These are phyloP conservation scores for Blastobotrys petasosporus DNA, from an alignment of 1,139 yeast species.

Conservation along the genomic window DNA sequence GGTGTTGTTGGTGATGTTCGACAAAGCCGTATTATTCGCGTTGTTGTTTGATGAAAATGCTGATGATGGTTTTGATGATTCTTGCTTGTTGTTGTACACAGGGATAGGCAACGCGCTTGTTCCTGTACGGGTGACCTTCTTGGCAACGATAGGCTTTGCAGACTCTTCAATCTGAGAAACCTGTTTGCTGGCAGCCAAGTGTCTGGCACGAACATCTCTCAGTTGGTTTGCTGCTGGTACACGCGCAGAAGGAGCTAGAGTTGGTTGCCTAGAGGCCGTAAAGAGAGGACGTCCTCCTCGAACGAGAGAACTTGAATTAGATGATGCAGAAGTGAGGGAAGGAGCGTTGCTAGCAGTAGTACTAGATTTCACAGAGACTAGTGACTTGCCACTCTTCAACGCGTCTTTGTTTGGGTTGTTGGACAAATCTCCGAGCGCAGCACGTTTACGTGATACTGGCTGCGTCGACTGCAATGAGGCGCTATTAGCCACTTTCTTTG, in stretches of 20 bases:
- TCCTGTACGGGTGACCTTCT: neutral
- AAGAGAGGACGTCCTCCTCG: slow-evolving; percentile 2
- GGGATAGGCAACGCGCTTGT: slow-evolving; percentile 11
- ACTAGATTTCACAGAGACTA: slow-evolving; percentile 4
- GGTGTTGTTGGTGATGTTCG: neutral
- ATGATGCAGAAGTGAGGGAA: slow-evolving; percentile 2
- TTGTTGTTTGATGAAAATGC: neutral
- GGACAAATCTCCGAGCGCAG: slow-evolving; percentile 15
- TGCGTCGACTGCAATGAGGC: slow-evolving; percentile 1
- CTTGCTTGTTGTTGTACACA: slow-evolving; percentile 7
- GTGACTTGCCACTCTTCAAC: neutral
- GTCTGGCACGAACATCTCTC: slow-evolving; percentile 5
- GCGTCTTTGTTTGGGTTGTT: slow-evolving; percentile 13
- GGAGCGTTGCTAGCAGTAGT: neutral
- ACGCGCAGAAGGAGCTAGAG: slow-evolving; percentile 7
- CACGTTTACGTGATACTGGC: slow-evolving; percentile 11
- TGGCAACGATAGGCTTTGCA: slow-evolving; percentile 1
- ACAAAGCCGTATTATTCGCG: neutral
- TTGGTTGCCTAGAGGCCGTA: slow-evolving; percentile 8
- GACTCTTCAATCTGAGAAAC: slow-evolving; percentile 6
- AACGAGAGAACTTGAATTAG: neutral
- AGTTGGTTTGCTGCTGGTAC: slow-evolving; percentile 3
- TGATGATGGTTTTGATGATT: neutral
- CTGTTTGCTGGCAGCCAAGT: slow-evolving; percentile 5
- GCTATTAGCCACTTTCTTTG: slow-evolving; percentile 2